phyloP scores from a whole-genome alignment of 179 eudicot genomes.

The Silene coronaria region DNA sequence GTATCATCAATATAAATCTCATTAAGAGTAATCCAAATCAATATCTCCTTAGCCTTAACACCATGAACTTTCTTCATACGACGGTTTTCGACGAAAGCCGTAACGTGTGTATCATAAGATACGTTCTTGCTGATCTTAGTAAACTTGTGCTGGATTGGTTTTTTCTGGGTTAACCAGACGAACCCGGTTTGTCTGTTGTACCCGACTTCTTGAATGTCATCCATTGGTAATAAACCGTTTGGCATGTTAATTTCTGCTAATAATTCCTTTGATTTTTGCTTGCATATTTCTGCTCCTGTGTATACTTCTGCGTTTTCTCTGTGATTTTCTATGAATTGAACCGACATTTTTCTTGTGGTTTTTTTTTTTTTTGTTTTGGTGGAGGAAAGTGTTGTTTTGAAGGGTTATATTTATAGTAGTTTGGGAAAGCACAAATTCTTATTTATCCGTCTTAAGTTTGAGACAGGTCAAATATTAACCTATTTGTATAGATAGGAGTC shows the following conservation, averaged over 20 bases:
- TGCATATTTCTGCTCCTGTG: constrained; percentile 50
- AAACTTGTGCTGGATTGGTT: constrained; percentile 41
- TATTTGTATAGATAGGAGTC: not conserved
- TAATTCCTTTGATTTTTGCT: constrained; percentile 45
- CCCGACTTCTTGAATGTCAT: constrained; percentile 59
- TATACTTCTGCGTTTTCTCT: constrained; percentile 50
- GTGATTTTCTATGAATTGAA: constrained; percentile 40
- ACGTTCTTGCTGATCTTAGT: constrained; percentile 36
- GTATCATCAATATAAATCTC: constrained; percentile 53
- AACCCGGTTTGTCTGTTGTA: constrained; percentile 54
- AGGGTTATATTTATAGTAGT: not conserved
- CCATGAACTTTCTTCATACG: constrained; percentile 56
- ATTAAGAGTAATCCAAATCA: constrained; percentile 51
- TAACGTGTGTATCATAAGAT: constrained; percentile 51
- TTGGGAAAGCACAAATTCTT: too few relatives aligned
- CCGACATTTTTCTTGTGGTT: constrained; percentile 26
- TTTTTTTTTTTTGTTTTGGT: not conserved
- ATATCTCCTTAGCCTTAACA: constrained; percentile 61
- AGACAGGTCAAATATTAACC: too few relatives aligned
- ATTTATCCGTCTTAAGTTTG: too few relatives aligned
- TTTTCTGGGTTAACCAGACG: constrained; percentile 65
- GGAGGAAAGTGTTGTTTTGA: not conserved
- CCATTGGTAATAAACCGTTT: constrained; percentile 58
- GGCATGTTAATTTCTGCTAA: constrained; percentile 49
- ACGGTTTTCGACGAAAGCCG: constrained; percentile 61